Percentiles rank a stretch among this genome's conserved stretches.
Evolutionary conservation across 129 eudicot genomes (phyloP).

Genomic region (Flaveria ramosissima): DNA sequence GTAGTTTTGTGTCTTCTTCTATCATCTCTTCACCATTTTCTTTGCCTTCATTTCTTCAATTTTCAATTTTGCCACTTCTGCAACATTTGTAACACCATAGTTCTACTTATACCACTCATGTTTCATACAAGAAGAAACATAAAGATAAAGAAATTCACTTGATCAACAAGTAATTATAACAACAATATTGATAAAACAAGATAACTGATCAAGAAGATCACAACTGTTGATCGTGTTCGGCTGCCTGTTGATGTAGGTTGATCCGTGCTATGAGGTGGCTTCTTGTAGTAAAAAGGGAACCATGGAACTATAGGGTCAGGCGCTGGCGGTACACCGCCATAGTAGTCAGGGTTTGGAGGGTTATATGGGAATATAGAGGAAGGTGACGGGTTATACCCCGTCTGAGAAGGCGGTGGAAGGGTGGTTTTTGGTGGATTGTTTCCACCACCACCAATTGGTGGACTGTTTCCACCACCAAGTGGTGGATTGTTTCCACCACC

Average conservation of each 20-base stretch:
- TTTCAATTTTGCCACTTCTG: slow-evolving; percentile 21
- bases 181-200: slow-evolving; percentile 35
- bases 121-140: slow-evolving; percentile 12
- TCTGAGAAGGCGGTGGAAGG: slow-evolving; percentile 43
- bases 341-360: slow-evolving; percentile 50
- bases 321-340: slow-evolving; percentile 47
- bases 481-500: slow-evolving; percentile 13
- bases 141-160: not conserved
- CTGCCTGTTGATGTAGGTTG: slow-evolving; percentile 43
- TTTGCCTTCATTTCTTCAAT: not conserved
- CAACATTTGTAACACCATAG: slow-evolving; percentile 23
- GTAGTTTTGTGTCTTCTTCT: slow-evolving; percentile 10
- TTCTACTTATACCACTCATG: slow-evolving; percentile 1
- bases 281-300: slow-evolving; percentile 72
- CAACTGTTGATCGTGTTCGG: slow-evolving; percentile 25
- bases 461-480: slow-evolving; percentile 30
- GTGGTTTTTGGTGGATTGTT: slow-evolving; percentile 47
- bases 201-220: slow-evolving; percentile 23
- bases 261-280: slow-evolving; percentile 56
- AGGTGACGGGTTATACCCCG: slow-evolving; percentile 39
- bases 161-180: slow-evolving; percentile 22
- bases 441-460: slow-evolving; percentile 39
- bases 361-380: slow-evolving; percentile 39
- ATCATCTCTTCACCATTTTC: slow-evolving; percentile 28
- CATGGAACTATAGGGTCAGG: slow-evolving; percentile 71